Conservation (phyloP, 2,329 filamentous ascomycete species). For the Chaetomiaceae sp. region DNA sequence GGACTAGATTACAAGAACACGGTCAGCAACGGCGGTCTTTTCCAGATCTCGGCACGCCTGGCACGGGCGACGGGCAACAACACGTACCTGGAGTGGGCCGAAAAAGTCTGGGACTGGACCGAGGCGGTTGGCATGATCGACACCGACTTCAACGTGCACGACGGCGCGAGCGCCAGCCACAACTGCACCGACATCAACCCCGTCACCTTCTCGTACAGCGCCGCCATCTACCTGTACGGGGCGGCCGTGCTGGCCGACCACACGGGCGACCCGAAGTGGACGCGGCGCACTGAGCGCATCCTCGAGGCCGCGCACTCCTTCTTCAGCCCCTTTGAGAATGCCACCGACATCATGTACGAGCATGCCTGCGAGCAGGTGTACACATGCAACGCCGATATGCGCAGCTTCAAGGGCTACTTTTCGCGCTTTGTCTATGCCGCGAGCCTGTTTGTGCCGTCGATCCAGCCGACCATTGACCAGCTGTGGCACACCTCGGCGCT, state of each 20-base stretch:
- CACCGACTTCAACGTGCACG: conserved; percentile 51
- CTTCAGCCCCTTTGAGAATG: conserved; percentile 49
- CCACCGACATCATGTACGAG: conserved; percentile 61
- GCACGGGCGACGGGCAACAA: conserved; percentile 64
- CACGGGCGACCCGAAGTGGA: conserved; percentile 52
- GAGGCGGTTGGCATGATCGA: conserved; percentile 54
- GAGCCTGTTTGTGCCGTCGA: conserved; percentile 52
- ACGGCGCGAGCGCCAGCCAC: conserved; percentile 53
- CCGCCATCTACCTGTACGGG: conserved; percentile 62
- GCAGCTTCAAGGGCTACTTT: conserved; percentile 65
- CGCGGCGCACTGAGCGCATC: conserved; percentile 47
- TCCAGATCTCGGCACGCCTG: conserved; percentile 73
- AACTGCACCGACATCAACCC: conserved; percentile 52
- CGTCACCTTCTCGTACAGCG: conserved; percentile 61
- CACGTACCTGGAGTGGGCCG: conserved; percentile 64
- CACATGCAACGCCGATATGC: conserved; percentile 60
- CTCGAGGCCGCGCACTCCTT: conserved; percentile 49
- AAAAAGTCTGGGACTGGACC: conserved; percentile 64
- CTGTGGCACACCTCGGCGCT: conserved; percentile 49
- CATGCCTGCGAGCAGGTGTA: conserved; percentile 57
- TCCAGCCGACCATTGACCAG: conserved; percentile 43
- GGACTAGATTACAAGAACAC: conserved; percentile 82
- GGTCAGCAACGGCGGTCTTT: conserved; percentile 76
- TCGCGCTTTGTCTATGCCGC: conserved; percentile 60
- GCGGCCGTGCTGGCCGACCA: conserved; percentile 60